Conservation (phyloP, 371 early-diverging fungal species). For the Batkoa obscura region DNA sequence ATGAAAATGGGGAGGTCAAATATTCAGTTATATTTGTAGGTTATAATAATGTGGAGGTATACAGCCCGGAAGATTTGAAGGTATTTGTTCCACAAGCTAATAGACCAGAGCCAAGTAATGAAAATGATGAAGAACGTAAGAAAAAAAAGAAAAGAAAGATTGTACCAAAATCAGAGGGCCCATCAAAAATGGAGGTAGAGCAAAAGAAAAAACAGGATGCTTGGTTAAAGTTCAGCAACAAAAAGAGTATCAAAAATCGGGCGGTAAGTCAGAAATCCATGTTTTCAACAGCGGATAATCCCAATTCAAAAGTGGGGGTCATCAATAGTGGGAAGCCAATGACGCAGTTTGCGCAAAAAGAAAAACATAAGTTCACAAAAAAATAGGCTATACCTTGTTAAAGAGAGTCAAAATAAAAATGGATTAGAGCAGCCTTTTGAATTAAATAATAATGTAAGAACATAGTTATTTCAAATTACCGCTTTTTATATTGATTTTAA, state of each 20-base stretch:
- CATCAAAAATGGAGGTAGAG: constrained; percentile 29
- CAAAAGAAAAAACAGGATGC: constrained; percentile 52
- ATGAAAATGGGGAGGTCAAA: constrained; percentile 25
- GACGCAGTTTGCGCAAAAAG: constrained; percentile 41
- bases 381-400: too few species aligned
- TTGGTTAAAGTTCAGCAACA: constrained; percentile 57
- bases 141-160: constrained; percentile 24
- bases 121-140: constrained; percentile 11
- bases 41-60: constrained; percentile 33
- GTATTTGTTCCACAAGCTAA: constrained; percentile 11
- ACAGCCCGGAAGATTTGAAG: constrained; percentile 35
- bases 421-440: too few species aligned
- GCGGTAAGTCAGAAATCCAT: constrained; percentile 44
- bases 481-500: too few species aligned
- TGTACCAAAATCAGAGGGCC: constrained; percentile 8
- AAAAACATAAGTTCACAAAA: constrained; percentile 30
- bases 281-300: constrained; percentile 44
- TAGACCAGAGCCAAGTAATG: constrained; percentile 15
- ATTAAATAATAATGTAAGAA: too few species aligned
- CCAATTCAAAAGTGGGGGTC: constrained; percentile 47
- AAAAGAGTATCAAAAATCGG: constrained; percentile 12
- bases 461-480: too few species aligned
- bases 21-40: constrained; percentile 57
- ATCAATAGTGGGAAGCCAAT: constrained; percentile 48
- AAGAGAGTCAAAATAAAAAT: too few species aligned